Evolutionary conservation across 2,329 filamentous ascomycete genomes (phyloP).

Genomic region (Fusarium albidum): DNA sequence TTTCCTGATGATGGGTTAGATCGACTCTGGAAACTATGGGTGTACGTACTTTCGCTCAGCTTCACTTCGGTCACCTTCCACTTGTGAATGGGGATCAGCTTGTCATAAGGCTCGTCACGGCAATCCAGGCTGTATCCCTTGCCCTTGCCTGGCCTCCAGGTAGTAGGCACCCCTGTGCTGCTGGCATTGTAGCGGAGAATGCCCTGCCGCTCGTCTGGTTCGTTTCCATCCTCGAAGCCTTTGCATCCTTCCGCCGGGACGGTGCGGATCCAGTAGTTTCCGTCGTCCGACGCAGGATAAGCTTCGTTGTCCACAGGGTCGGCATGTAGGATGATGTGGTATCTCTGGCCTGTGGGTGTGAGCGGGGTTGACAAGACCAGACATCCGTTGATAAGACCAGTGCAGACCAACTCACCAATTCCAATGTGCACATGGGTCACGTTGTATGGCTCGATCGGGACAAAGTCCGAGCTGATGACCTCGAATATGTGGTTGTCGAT

Average conservation of each 20-base stretch:
- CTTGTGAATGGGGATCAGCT: not conserved
- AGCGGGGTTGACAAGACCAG: not conserved
- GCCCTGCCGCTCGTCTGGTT: conserved; percentile 13
- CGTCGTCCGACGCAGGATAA: not conserved
- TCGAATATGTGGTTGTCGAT: conserved; percentile 7
- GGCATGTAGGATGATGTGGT: not conserved
- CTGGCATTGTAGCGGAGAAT: conserved; percentile 9
- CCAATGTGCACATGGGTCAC: not conserved
- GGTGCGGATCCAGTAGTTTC: conserved; percentile 12
- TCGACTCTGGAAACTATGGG: not conserved
- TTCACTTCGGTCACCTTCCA: not conserved
- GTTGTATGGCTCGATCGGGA: conserved; percentile 3
- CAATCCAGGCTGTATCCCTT: not conserved
- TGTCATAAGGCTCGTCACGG: not conserved
- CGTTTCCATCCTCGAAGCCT: conserved; percentile 12
- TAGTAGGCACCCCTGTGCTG: conserved; percentile 9
- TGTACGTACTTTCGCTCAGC: not conserved
- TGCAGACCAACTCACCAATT: too few relatives aligned
- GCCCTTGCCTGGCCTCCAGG: conserved; percentile 1
- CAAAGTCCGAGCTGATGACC: conserved; percentile 12
- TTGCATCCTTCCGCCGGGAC: conserved; percentile 12
- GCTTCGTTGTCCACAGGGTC: not conserved
- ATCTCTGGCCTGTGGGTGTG: not conserved
- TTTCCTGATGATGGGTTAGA: not conserved
- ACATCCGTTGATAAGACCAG: too few relatives aligned